Percentiles rank a stretch among this genome's conserved stretches.
Evolutionary conservation across 2,329 filamentous ascomycete genomes (phyloP).

Genomic region (Akanthomyces uredinophilus): DNA sequence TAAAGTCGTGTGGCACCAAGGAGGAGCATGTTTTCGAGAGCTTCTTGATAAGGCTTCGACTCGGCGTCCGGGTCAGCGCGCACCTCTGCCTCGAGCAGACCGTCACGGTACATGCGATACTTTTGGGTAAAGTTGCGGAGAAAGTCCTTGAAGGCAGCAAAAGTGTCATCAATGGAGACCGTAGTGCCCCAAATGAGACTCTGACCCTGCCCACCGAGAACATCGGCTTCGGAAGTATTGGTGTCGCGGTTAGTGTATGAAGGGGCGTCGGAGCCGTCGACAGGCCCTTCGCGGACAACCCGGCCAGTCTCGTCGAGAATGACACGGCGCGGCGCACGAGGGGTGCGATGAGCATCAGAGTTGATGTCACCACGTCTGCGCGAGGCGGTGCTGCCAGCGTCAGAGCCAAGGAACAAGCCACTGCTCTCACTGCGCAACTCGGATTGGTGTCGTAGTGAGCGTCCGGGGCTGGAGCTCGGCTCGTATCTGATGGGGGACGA

Average conservation of each 20-base stretch:
- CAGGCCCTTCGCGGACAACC: conserved; percentile 49
- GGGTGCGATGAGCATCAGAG: conserved; percentile 64
- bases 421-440: conserved; percentile 80
- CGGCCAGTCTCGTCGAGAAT: conserved; percentile 56
- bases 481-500: conserved; percentile 92
- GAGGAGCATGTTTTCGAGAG: conserved; percentile 85
- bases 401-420: conserved; percentile 73
- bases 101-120: conserved; percentile 88
- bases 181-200: conserved; percentile 96
- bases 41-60: conserved; percentile 75
- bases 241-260: conserved; percentile 64
- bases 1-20: conserved; percentile 81
- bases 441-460: conserved; percentile 56
- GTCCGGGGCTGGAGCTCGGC: conserved; percentile 81
- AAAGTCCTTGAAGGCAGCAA: conserved; percentile 85
- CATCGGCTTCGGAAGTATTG: conserved; percentile 86
- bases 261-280: conserved; percentile 51
- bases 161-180: conserved; percentile 85
- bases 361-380: conserved; percentile 77
- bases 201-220: conserved; percentile 73
- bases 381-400: conserved; percentile 46
- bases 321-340: conserved; percentile 48
- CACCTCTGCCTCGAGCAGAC: conserved; percentile 72
- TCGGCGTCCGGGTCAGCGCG: conserved; percentile 65
- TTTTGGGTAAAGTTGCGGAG: conserved; percentile 87